Percentiles rank a stretch among this genome's conserved stretches.
Evolutionary conservation across 352 stramenopile genomes (phyloP).

Genomic region (Saprolegnia diclina): DNA sequence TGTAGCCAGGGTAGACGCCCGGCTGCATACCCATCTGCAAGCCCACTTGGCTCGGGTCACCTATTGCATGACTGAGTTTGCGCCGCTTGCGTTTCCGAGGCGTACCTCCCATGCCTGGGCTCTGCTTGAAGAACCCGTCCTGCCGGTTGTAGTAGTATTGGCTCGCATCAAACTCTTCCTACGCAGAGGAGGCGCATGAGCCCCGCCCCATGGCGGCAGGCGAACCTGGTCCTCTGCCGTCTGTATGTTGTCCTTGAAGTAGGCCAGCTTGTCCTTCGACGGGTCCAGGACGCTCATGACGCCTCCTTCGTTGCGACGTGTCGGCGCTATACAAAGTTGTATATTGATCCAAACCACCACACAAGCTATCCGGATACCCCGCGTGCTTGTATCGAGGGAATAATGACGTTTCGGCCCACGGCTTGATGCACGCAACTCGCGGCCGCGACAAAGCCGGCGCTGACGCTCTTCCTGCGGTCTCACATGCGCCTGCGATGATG

Average conservation of each 20-base stretch:
- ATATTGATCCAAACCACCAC: slow-evolving; percentile 20
- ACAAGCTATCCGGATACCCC: slow-evolving; percentile 19
- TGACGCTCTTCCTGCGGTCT: no score
- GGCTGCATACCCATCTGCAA: not conserved
- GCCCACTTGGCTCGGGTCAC: not conserved
- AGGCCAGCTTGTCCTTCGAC: slow-evolving; percentile 84
- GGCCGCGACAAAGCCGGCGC: no score
- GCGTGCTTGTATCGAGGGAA: not conserved
- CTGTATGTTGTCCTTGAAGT: slow-evolving; percentile 89
- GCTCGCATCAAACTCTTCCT: slow-evolving; percentile 81
- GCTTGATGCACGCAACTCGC: not conserved
- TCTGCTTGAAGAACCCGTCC: slow-evolving; percentile 33
- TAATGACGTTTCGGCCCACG: not conserved
- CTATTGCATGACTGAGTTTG: not conserved
- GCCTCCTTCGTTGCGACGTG: slow-evolving; percentile 1
- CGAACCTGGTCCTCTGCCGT: slow-evolving; percentile 78
- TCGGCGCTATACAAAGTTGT: not conserved
- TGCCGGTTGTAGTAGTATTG: slow-evolving; percentile 86
- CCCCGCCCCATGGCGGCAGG: not conserved
- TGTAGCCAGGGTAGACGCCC: not conserved
- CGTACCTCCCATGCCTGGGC: slow-evolving; percentile 4
- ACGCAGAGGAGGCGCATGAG: not conserved
- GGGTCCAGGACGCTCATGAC: slow-evolving; percentile 44
- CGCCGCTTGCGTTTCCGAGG: no score
- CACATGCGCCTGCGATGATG: no score